Conservation (phyloP, 257 asterid species). For the Scutellaria galericulata region DNA sequence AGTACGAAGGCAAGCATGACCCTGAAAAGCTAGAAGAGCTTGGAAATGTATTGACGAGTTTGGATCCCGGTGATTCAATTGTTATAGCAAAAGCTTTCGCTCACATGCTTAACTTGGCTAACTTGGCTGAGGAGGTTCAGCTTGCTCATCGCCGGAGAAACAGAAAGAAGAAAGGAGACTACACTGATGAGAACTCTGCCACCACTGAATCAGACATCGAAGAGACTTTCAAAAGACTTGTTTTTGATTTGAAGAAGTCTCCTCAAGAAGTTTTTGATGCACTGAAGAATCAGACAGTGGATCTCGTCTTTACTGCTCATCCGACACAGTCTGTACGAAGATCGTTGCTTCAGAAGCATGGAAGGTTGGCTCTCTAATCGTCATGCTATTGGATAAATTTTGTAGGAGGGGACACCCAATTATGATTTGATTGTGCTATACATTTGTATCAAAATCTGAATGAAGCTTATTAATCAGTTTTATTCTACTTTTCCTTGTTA, state of each 20-base stretch:
- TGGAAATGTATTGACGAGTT: slow-evolving; percentile 54
- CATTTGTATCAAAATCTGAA: background rate
- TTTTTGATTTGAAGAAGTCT: slow-evolving; percentile 57
- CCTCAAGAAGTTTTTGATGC: slow-evolving; percentile 67
- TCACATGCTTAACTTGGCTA: slow-evolving; percentile 71
- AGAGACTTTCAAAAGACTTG: slow-evolving; percentile 66
- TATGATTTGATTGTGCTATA: background rate
- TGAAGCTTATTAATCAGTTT: slow-evolving; percentile 1
- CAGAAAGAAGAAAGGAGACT: slow-evolving; percentile 60
- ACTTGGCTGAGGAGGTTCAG: slow-evolving; percentile 75
- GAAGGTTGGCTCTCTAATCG: slow-evolving; percentile 42
- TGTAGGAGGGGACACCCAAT: background rate
- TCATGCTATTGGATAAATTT: background rate
- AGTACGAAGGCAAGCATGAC: slow-evolving; percentile 59
- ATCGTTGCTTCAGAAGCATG: slow-evolving; percentile 67
- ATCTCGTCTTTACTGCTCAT: slow-evolving; percentile 69
- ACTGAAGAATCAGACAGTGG: slow-evolving; percentile 66
- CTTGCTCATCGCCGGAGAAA: slow-evolving; percentile 55
- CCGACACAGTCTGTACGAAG: slow-evolving; percentile 66
- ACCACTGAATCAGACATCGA: slow-evolving; percentile 70
- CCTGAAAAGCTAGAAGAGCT: slow-evolving; percentile 62
- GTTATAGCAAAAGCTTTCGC: slow-evolving; percentile 65
- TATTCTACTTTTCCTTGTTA: background rate
- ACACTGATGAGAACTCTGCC: slow-evolving; percentile 61
- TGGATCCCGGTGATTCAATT: slow-evolving; percentile 69